Evolutionary conservation across 1,139 yeast genomes (phyloP).

Genomic region (Yamadazyma blattariae): DNA sequence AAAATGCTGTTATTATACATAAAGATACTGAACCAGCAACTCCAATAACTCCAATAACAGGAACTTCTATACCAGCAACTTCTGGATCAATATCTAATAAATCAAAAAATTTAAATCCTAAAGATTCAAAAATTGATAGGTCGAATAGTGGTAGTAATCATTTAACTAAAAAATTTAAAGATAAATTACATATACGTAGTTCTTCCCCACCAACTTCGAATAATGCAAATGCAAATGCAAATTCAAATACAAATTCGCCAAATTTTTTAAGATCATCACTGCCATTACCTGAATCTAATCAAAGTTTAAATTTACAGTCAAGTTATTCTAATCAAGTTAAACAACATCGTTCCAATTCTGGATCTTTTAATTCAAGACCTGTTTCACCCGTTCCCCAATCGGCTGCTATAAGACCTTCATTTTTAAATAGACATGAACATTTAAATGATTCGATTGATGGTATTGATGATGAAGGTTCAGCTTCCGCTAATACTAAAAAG

Average conservation of each 20-base stretch:
- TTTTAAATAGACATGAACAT: background rate
- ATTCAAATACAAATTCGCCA: too few relatives aligned
- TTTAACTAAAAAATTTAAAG: constrained; percentile 2
- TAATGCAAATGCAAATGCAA: too few relatives aligned
- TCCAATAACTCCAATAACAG: too few relatives aligned
- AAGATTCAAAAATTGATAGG: constrained; percentile 8
- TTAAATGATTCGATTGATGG: background rate
- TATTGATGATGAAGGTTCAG: background rate
- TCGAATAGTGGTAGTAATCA: background rate
- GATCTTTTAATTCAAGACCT: constrained; percentile 21
- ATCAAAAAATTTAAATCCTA: constrained; percentile 10
- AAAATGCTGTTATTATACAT: constrained; percentile 4
- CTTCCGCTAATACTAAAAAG: background rate
- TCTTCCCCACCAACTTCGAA: background rate
- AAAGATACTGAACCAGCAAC: constrained; percentile 10
- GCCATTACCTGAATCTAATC: constrained; percentile 11
- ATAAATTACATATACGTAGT: constrained; percentile 1
- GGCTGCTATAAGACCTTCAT: constrained; percentile 3
- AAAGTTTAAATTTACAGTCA: constrained; percentile 18
- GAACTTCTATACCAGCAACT: constrained; percentile 5
- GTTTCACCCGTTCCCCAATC: constrained; percentile 20
- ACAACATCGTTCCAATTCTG: constrained; percentile 31
- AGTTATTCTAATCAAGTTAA: constrained; percentile 35
- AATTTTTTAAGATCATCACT: constrained; percentile 2
- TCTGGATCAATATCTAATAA: constrained; percentile 7